Base-by-base conservation (phyloP, 495 filamentous ascomycete species). In the Xylaria acuta region DNA sequence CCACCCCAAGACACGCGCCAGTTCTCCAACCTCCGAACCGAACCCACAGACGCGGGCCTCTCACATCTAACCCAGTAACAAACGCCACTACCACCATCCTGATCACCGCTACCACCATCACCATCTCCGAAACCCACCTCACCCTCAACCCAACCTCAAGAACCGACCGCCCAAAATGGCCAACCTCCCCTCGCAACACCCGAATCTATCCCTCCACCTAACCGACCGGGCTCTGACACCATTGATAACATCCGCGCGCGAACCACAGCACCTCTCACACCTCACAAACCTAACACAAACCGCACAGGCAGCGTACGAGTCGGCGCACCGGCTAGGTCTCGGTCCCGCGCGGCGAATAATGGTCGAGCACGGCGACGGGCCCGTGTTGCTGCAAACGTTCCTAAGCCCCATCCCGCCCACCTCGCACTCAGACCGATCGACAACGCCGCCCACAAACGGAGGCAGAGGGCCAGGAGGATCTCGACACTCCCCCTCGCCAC, bases 151-250 rank as follows among this genome's bases (percentile, higher is more conserved):
- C 18, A 40, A 16, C 40, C 6, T 3, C 12, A 1, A 0, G n/a
- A 25, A 45, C 14, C 36, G 16, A 27, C 30, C 49, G 45, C 25
- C 49, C 32, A 47, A 66, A 51, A 83, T 83, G 81, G 72, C 81
- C 27, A 78, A 78, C 72, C 77, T 83, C 62, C 80, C 80, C 66
- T 73, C 74, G 27, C 73, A 80, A 66, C 78, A 80, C 74, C 80
- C 80, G 7, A 69, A 69, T 66, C 75, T 83, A 64, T 67, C 79
- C 62, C 76, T 83, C 18, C 82, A 84, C 75, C 82, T 85, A 38
- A 74, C 80, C 40, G 83, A 85, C 77, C 74, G 78, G 53, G 72
- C 79, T 43, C 80, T 82, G 49, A 83, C 81, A 0, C 82, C 83
- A n/a, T 76, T 86, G 65, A 75, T 86, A 47, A 82, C 81, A n/a